phyloP scores from a whole-genome alignment of 371 early-diverging fungal genomes.

The Apophysomyces variabilis region DNA sequence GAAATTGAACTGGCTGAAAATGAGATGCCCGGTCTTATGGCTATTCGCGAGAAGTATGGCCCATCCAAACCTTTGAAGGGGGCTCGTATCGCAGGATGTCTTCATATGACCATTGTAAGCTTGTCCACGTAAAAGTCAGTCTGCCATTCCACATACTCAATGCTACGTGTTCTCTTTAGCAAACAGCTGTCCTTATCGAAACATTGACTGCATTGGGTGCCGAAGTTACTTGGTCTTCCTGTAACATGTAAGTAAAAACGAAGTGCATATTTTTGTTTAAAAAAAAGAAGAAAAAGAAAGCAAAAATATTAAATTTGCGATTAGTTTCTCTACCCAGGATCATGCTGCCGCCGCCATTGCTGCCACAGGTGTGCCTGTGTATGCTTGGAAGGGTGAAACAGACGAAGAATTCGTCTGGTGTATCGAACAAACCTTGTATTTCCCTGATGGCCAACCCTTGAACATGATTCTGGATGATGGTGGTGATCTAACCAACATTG shows the following conservation, averaged over 20 bases:
- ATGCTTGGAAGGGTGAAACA: constrained; percentile 98
- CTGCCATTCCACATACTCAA: too few species aligned
- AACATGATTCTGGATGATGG: constrained; percentile 99
- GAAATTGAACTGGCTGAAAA: constrained; percentile 77
- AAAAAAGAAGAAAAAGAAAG: too few species aligned
- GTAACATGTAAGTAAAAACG: constrained; percentile 79
- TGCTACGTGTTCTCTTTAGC: not conserved
- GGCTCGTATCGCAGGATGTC: constrained; percentile 97
- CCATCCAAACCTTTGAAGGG: constrained; percentile 92
- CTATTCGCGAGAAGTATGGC: constrained; percentile 92
- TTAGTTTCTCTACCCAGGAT: constrained; percentile 96
- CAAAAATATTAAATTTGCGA: not conserved
- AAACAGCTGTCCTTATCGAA: constrained; percentile 99
- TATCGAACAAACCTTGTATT: constrained; percentile 95
- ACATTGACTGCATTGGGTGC: constrained; percentile 96
- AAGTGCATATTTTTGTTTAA: not conserved
- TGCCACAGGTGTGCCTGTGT: constrained; percentile 82
- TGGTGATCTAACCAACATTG: constrained; percentile 96
- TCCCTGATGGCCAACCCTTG: constrained; percentile 93
- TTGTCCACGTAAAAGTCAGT: not conserved
- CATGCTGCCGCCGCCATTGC: constrained; percentile 93
- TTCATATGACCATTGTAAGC: constrained; percentile 94
- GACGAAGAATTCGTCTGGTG: constrained; percentile 99
- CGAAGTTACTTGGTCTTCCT: constrained; percentile 98
- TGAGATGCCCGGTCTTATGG: constrained; percentile 99